These are phyloP conservation scores for Phytophthora sp. DNA, from an alignment of 352 stramenopile genomes.

Conservation along the genomic window DNA sequence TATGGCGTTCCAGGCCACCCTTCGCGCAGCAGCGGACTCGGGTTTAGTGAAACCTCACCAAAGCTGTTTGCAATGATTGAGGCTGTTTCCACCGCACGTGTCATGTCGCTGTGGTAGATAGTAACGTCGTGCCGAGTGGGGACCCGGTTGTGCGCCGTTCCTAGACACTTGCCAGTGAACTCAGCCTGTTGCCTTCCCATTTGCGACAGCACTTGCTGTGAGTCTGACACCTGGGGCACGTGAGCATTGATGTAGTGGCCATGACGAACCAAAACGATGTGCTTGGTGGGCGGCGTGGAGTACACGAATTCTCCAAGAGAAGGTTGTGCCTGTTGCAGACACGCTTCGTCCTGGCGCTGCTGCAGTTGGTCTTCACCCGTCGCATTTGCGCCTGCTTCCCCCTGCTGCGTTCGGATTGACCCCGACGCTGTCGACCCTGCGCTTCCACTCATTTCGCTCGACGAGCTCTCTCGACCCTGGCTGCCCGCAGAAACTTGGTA, in stretches of 20 bases:
- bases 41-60: constrained; percentile 36
- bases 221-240: constrained; percentile 55
- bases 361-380: neutral
- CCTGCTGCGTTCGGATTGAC: neutral
- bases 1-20: constrained; percentile 79
- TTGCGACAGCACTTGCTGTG: constrained; percentile 79
- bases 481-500: constrained; percentile 13
- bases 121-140: constrained; percentile 62
- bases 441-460: neutral
- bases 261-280: constrained; percentile 81
- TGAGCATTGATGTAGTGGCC: constrained; percentile 87
- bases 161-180: constrained; percentile 72
- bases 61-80: constrained; percentile 65
- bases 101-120: constrained; percentile 80
- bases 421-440: neutral
- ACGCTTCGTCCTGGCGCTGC: neutral
- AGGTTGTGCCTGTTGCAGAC: constrained; percentile 14
- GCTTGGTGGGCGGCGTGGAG: constrained; percentile 60
- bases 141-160: constrained; percentile 55
- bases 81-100: constrained; percentile 76
- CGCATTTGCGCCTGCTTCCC: neutral
- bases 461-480: constrained; percentile 1
- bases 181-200: constrained; percentile 79
- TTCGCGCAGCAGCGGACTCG: constrained; percentile 70
- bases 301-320: constrained; percentile 56